Evolutionary conservation across 208 protist genomes (phyloP), one percentile per base, ranked within the genome.

Genomic region (Crithidia thermophila): DNA sequence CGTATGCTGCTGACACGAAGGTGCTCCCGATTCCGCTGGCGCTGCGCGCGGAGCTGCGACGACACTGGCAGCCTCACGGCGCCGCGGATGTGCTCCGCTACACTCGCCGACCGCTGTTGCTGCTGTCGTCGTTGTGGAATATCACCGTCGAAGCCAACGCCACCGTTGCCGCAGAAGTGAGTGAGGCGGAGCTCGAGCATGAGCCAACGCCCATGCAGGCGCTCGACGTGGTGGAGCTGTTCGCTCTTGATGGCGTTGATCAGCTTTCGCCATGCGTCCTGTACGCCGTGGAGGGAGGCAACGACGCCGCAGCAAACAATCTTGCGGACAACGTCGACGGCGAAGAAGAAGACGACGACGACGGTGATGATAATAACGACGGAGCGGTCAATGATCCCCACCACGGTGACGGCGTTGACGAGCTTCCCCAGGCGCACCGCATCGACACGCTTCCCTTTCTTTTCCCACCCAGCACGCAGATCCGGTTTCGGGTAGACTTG

Each of bases 401-500:
- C n/a, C n/a, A n/a, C n/a, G 46, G 46, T n/a, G 46, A 51, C 6
- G 46, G 23, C 46, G 18, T 30, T 30, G 46, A 51, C 23, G 18
- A 11, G 4, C 4, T 31, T 4, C n/a, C n/a, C n/a, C 0, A 0
- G 28, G 28, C 28, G 9, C 14, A 37, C 28, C 9, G 20, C 6
- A 55, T 55, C 30, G 20, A 16, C 4, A 8, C 23, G 0, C 30
- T 36, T 8, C 49, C 49, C 28, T 55, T 37, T 18, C 4, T 28
- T 0, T 55, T 55, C 21, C 28, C 49, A 5, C 49, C 49, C 4
- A 55, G 18, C 14, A 36, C 49, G 21, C 49, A 55, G 16, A 55
- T 55, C 37, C 49, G 49, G 6, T 36, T 55, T 37, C 49, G 49
- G 3, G 49, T 55, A 5, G 18, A 55, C 20, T 9, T 55, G 49